These are phyloP conservation scores for Plantago lanceolata DNA, from an alignment of 305 asterid species.

Conservation along the genomic window DNA sequence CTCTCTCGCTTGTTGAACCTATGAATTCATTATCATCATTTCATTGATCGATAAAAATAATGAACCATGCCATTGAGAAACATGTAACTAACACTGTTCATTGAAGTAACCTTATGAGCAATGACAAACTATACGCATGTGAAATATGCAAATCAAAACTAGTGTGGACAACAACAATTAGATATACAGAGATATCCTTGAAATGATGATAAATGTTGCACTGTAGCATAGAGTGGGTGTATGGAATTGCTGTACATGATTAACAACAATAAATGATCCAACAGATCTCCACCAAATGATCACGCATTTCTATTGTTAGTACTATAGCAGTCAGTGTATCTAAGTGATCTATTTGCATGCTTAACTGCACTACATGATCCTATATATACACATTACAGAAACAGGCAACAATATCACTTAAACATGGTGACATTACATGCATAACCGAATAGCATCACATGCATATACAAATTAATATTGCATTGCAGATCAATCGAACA, in stretches of 20 bases:
- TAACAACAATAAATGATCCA: not conserved
- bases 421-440: not conserved
- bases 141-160: no score
- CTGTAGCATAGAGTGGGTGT: no score
- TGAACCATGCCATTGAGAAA: not conserved
- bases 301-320: no score
- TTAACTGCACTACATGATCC: not conserved
- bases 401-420: not conserved
- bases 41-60: not conserved
- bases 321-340: not conserved
- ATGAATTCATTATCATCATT: not conserved
- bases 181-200: no score
- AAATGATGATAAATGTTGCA: no score
- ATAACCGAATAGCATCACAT: not conserved
- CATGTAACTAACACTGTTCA: not conserved
- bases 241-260: not conserved
- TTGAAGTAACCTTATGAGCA: not conserved
- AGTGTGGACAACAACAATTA: no score
- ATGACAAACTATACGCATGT: not conserved
- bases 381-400: not conserved
- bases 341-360: not conserved
- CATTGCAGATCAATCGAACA: no score
- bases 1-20: slow-evolving; percentile 24
- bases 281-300: not conserved
- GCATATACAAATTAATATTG: not conserved